These are phyloP conservation scores for Trichoderma atrobrunneum DNA, from an alignment of 2,329 filamentous ascomycete species.

Conservation along the genomic window DNA sequence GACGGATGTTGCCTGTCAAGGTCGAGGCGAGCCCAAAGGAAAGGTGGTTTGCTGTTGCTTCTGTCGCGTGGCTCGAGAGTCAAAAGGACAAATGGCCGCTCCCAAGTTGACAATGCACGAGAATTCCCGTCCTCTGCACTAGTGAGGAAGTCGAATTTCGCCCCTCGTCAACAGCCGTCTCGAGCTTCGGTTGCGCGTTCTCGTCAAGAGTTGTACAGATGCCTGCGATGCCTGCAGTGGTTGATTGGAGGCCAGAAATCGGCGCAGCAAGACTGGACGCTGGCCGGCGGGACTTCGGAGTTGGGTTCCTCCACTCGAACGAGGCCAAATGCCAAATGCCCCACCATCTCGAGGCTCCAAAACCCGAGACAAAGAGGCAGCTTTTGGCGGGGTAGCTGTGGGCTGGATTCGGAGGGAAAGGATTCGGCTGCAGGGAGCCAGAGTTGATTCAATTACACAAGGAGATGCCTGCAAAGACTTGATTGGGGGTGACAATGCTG, in stretches of 20 bases:
- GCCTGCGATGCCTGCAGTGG: constrained; percentile 6
- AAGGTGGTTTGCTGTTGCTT: not conserved
- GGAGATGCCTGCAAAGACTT: not conserved
- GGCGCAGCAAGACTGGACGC: not conserved
- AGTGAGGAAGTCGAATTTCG: not conserved
- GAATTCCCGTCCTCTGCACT: not conserved
- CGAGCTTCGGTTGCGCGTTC: constrained; percentile 7
- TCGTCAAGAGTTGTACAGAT: not conserved
- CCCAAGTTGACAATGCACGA: not conserved
- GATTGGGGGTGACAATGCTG: not conserved
- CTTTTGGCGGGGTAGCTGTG: constrained; percentile 12
- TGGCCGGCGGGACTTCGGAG: constrained; percentile 26
- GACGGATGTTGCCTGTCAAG: not conserved
- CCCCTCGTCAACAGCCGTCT: constrained; percentile 7
- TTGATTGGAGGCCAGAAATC: constrained; percentile 16
- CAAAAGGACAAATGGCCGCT: not conserved
- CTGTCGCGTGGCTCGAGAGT: constrained; percentile 1
- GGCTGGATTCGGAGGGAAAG: not conserved
- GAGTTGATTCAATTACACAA: not conserved
- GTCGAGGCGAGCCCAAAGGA: not conserved
- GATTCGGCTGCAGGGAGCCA: not conserved
- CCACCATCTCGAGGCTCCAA: not conserved
- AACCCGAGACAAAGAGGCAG: not conserved
- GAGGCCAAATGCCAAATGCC: not conserved
- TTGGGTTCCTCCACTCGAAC: constrained; percentile 21